Conservation (phyloP, 2,329 filamentous ascomycete species). For the Colletotrichum godetiae region DNA sequence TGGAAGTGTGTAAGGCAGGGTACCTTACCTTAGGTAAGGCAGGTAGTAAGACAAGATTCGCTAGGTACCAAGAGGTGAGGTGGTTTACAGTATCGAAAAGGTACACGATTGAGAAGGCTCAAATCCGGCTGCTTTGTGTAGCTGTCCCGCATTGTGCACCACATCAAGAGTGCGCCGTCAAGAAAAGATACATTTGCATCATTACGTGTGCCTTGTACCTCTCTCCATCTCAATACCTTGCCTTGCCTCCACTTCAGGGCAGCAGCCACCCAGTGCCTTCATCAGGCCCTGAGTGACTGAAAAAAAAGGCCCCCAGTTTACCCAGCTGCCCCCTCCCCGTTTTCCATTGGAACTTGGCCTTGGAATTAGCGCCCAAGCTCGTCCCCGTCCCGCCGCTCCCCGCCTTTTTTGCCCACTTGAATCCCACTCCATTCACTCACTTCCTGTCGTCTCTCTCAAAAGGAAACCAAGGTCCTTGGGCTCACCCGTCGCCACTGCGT, state of each 20-base stretch:
- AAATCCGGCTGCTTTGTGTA: not conserved
- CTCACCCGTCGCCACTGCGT: slow-evolving; percentile 14
- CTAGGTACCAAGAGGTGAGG: no score
- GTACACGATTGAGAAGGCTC: not conserved
- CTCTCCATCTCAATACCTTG: not conserved
- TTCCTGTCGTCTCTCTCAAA: slow-evolving; percentile 14
- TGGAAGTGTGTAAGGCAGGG: not conserved
- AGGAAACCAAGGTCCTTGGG: slow-evolving; percentile 11
- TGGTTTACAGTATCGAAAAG: not conserved
- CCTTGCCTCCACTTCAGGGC: no score
- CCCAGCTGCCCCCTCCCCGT: not conserved
- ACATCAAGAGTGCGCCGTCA: not conserved
- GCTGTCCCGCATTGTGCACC: not conserved
- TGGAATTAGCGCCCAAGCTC: slow-evolving; percentile 36
- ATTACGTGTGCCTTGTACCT: not conserved
- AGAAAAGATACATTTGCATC: slow-evolving; percentile 2
- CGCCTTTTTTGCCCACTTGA: slow-evolving; percentile 29
- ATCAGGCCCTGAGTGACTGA: not conserved
- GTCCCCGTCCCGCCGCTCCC: slow-evolving; percentile 28
- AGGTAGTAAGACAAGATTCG: no score
- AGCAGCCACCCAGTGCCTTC: not conserved
- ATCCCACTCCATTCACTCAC: slow-evolving; percentile 21
- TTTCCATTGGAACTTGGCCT: slow-evolving; percentile 28
- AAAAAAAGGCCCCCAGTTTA: no score
- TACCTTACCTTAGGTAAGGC: no score